Conservation (phyloP, 306 rosid genomes). For the Fagus crenata region DNA sequence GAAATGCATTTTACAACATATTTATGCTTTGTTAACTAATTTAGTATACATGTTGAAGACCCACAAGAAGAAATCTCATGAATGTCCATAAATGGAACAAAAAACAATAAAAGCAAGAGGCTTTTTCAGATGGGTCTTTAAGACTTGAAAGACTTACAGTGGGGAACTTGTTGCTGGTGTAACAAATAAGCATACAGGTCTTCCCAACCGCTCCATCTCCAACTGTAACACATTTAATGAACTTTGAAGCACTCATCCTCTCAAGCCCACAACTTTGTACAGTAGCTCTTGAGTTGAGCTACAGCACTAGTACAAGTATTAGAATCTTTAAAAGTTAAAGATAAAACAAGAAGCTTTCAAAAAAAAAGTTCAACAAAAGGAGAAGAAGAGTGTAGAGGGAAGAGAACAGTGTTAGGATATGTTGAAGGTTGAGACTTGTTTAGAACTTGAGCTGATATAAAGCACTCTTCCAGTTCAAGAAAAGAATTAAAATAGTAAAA, state of each 20-base stretch:
- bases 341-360: constrained; percentile 15
- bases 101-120: constrained; percentile 12
- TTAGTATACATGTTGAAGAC: neutral
- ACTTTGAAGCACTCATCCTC: constrained; percentile 91
- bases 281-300: constrained; percentile 10
- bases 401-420: constrained; percentile 16
- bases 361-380: constrained; percentile 4
- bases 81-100: constrained; percentile 23
- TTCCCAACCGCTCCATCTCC: constrained; percentile 99
- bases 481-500: constrained; percentile 16
- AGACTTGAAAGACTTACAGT: constrained; percentile 50
- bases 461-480: constrained; percentile 41
- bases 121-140: constrained; percentile 11
- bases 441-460: constrained; percentile 19
- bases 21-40: neutral
- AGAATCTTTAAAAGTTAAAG: constrained; percentile 26
- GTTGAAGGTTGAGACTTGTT: constrained; percentile 31
- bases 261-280: constrained; percentile 24
- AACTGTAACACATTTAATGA: constrained; percentile 98
- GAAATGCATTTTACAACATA: neutral
- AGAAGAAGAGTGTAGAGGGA: constrained; percentile 4
- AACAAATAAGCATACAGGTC: constrained; percentile 98
- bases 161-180: constrained; percentile 97
- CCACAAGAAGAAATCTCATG: neutral
- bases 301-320: constrained; percentile 4